Conservation (phyloP, 2,329 filamentous ascomycete genomes). For the Botryotinia calthae region DNA sequence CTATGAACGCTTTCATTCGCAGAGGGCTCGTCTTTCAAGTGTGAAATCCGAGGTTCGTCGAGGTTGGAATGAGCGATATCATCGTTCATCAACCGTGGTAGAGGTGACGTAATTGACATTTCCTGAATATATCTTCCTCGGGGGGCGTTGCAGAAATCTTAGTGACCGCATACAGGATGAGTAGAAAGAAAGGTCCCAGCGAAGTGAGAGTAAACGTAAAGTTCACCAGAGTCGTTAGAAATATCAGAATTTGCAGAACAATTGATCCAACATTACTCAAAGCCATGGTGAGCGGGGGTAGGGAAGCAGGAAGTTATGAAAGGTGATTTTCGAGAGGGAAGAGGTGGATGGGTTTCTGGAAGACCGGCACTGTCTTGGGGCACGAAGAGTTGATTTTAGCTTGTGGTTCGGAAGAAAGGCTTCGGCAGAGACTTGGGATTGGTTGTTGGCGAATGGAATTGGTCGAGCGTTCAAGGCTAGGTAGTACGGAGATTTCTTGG, state of each 20-base stretch:
- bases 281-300: conserved; percentile 43
- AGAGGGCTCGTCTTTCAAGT: neutral
- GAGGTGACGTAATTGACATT: conserved; percentile 35
- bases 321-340: neutral
- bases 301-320: neutral
- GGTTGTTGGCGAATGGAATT: neutral
- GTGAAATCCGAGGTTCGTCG: conserved; percentile 29
- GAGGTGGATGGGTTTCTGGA: neutral
- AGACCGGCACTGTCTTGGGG: neutral
- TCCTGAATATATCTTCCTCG: conserved; percentile 46
- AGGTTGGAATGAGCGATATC: conserved; percentile 40
- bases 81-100: conserved; percentile 33
- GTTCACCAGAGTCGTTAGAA: conserved; percentile 53
- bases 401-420: neutral
- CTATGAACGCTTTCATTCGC: neutral
- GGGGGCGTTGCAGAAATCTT: conserved; percentile 49
- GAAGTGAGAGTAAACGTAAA: conserved; percentile 51
- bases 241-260: conserved; percentile 51
- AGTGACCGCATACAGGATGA: conserved; percentile 49
- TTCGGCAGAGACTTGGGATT: neutral
- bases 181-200: conserved; percentile 48
- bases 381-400: neutral
- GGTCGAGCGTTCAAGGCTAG: neutral
- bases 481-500: neutral
- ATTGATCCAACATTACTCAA: conserved; percentile 52